Evolutionary conservation across 1,284 basidiomycete species (phyloP).

Genomic region (Leucoagaricus sp.): DNA sequence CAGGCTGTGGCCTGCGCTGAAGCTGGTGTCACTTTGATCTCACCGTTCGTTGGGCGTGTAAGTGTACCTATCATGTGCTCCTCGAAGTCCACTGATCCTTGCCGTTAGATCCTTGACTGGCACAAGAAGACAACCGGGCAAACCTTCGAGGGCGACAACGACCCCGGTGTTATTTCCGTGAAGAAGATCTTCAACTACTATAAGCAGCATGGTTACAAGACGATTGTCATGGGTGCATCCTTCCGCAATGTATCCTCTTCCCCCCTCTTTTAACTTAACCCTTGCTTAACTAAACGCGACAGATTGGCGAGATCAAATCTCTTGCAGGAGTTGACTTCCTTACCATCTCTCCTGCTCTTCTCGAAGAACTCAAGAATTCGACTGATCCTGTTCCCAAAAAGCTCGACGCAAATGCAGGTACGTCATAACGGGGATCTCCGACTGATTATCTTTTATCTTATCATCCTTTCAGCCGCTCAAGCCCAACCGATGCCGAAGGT

Average conservation of each 20-base stretch:
- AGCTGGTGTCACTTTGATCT: conserved; percentile 97
- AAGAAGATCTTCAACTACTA: conserved; percentile 99
- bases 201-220: conserved; percentile 98
- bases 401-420: conserved; percentile 73
- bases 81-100: conserved; percentile 5
- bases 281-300: conserved; percentile 11
- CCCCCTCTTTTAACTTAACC: conserved; percentile 3
- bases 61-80: conserved; percentile 30
- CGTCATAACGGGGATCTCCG: conserved; percentile 27
- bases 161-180: conserved; percentile 97
- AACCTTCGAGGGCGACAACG: conserved; percentile 84
- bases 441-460: conserved; percentile 13
- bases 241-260: conserved; percentile 84
- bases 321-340: conserved; percentile 97
- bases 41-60: conserved; percentile 97
- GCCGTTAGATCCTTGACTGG: conserved; percentile 86
- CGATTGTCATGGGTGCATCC: conserved; percentile 99
- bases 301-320: conserved; percentile 91
- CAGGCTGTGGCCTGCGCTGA: conserved; percentile 99
- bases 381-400: conserved; percentile 80
- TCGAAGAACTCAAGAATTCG: conserved; percentile 91
- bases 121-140: conserved; percentile 91
- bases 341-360: conserved; percentile 89
- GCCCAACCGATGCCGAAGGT: conserved; percentile 78
- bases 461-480: conserved; percentile 44